Evolutionary conservation across 768 basidiomycete genomes (phyloP).

Genomic region (Crassisporium funariophilum): DNA sequence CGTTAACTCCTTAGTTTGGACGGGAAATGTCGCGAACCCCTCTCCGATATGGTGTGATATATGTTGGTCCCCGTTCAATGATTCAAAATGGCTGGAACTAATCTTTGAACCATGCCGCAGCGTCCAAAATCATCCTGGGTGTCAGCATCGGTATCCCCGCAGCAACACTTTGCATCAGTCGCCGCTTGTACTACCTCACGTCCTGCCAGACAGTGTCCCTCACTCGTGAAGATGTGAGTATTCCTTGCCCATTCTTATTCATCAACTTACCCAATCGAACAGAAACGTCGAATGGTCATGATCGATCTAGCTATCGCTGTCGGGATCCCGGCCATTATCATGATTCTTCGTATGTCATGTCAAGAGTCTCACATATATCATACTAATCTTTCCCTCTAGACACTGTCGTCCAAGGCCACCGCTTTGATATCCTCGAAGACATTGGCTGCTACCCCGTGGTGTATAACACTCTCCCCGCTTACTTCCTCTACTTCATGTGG

Average conservation of each 20-base stretch:
- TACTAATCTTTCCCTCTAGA: constrained; percentile 23
- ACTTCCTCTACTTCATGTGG: constrained; percentile 37
- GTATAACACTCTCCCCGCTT: constrained; percentile 33
- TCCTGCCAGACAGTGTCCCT: constrained; percentile 27
- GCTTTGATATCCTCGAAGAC: constrained; percentile 49
- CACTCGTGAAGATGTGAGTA: constrained; percentile 36
- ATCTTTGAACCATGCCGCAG: constrained; percentile 44
- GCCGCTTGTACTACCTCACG: constrained; percentile 51
- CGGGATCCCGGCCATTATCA: constrained; percentile 45
- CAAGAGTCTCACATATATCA: constrained; percentile 1
- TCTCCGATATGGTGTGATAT: constrained; percentile 67
- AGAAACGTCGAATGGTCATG: constrained; percentile 43
- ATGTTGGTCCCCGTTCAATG: constrained; percentile 41
- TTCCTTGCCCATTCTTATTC: not conserved
- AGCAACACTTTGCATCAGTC: constrained; percentile 51
- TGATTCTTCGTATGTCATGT: constrained; percentile 50
- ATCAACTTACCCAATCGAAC: not conserved
- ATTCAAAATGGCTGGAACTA: not conserved
- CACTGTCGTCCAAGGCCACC: constrained; percentile 48
- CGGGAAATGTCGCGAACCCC: constrained; percentile 34
- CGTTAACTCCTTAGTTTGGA: constrained; percentile 59
- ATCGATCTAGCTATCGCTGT: constrained; percentile 42
- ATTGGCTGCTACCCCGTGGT: constrained; percentile 42
- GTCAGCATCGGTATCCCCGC: constrained; percentile 47
- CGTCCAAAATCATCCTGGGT: constrained; percentile 48